Conservation (phyloP, 805 yeast species). For the Lipomyces japonicus region DNA sequence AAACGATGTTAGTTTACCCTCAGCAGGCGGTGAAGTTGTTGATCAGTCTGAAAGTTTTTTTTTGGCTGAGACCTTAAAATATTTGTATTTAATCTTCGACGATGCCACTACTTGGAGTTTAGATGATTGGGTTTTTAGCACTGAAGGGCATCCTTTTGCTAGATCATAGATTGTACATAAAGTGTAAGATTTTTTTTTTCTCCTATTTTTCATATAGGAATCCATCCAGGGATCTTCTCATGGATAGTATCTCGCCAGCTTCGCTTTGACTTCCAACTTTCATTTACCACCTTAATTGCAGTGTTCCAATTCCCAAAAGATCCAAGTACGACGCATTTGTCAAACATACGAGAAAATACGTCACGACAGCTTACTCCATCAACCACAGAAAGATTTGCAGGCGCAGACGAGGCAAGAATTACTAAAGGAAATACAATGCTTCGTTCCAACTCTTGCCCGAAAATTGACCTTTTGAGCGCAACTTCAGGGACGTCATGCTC, state of each 20-base stretch:
- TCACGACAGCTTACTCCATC: not conserved
- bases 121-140: slow-evolving; percentile 47
- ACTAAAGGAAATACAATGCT: not conserved
- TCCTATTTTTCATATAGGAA: not conserved
- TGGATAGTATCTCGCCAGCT: not conserved
- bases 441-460: not conserved
- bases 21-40: slow-evolving; percentile 21
- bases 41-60: slow-evolving; percentile 48
- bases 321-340: not conserved
- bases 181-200: not conserved
- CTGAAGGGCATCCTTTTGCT: slow-evolving; percentile 50
- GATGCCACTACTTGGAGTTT: slow-evolving; percentile 38
- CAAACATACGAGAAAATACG: not conserved
- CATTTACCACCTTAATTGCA: not conserved
- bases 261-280: not conserved
- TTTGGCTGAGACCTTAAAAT: slow-evolving; percentile 53
- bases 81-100: slow-evolving; percentile 46
- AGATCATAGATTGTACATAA: not conserved
- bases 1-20: slow-evolving; percentile 36
- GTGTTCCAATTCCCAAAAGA: not conserved
- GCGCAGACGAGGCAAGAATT: not conserved
- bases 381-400: not conserved
- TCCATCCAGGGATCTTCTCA: not conserved
- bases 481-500: not conserved
- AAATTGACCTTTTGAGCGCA: not conserved